These are phyloP conservation scores for Protea cynaroides DNA, from an alignment of 164 flowering plant species.

Conservation along the genomic window DNA sequence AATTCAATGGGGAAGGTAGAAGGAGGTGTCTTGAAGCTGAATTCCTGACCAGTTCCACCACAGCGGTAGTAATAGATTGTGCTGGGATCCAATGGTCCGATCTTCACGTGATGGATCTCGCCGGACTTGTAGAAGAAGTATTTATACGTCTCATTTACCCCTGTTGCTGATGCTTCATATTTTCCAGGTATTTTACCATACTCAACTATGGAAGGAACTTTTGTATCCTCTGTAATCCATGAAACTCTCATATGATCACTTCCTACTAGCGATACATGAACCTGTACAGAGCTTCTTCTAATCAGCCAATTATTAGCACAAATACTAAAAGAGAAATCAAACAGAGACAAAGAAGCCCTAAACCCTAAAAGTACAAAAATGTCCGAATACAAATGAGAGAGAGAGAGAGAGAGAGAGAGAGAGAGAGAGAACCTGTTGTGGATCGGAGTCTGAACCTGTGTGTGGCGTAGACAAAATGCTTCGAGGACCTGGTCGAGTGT, in stretches of 20 bases:
- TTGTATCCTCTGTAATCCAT: slow-evolving; percentile 49
- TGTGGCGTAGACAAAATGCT: neutral
- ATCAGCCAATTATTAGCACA: too few relatives aligned
- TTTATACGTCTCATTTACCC: slow-evolving; percentile 46
- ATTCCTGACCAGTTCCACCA: slow-evolving; percentile 57
- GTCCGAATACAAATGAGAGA: too few relatives aligned
- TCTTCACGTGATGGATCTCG: slow-evolving; percentile 58
- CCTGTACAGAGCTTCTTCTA: slow-evolving; percentile 25
- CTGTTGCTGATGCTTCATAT: slow-evolving; percentile 37
- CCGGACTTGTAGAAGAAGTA: slow-evolving; percentile 69
- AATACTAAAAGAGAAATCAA: too few relatives aligned
- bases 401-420: neutral
- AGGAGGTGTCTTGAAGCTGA: slow-evolving; percentile 71
- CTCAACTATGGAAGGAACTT: slow-evolving; percentile 41
- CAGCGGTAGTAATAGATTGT: slow-evolving; percentile 68
- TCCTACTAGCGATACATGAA: slow-evolving; percentile 67
- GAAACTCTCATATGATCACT: slow-evolving; percentile 51
- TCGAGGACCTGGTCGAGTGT: neutral
- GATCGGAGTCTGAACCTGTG: neutral
- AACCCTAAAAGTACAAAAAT: too few relatives aligned
- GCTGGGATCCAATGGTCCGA: slow-evolving; percentile 66
- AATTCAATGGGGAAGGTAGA: slow-evolving; percentile 57
- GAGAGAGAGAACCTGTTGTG: neutral
- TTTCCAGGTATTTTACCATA: slow-evolving; percentile 45
- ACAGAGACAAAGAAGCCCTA: too few relatives aligned